A percentile compares a stretch with the other conserved stretches of the same genome.
Evolutionary conservation across 495 filamentous ascomycete species (phyloP).

Genomic region (Penicillium verhagenii): DNA sequence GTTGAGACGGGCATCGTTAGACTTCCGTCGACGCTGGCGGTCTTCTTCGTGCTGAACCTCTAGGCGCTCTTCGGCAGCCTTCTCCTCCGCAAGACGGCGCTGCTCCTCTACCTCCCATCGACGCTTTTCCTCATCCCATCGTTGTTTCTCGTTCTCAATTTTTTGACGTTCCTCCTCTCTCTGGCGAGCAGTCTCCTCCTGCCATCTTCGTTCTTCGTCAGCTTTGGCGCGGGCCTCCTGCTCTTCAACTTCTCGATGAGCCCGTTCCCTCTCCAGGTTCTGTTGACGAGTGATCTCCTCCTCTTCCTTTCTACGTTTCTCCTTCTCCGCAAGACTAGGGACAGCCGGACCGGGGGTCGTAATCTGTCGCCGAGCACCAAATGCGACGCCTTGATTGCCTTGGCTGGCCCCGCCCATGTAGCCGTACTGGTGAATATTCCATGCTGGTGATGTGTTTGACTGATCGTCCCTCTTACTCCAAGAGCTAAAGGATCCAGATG

Average conservation of each 20-base stretch:
- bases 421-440: slow-evolving; percentile 98
- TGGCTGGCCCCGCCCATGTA: slow-evolving; percentile 99
- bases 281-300: slow-evolving; percentile 60
- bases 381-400: slow-evolving; percentile 89
- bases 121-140: slow-evolving; percentile 83
- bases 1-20: slow-evolving; percentile 65
- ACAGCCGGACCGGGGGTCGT: slow-evolving; percentile 78
- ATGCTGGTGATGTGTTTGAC: slow-evolving; percentile 77
- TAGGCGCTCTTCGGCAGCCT: slow-evolving; percentile 63
- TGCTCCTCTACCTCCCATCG: slow-evolving; percentile 83
- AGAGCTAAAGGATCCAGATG: slow-evolving; percentile 66
- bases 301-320: slow-evolving; percentile 59
- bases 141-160: slow-evolving; percentile 72
- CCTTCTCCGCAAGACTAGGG: slow-evolving; percentile 68
- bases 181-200: slow-evolving; percentile 67
- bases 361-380: slow-evolving; percentile 89
- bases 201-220: slow-evolving; percentile 77
- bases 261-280: slow-evolving; percentile 47
- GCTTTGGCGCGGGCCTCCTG: slow-evolving; percentile 59
- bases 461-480: slow-evolving; percentile 90
- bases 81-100: slow-evolving; percentile 68
- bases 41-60: slow-evolving; percentile 70
- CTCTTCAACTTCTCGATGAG: slow-evolving; percentile 67
- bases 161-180: slow-evolving; percentile 67
- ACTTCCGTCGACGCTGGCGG: slow-evolving; percentile 56